Percentiles rank a stretch among this genome's conserved stretches.
phyloP scores from a whole-genome alignment of 768 basidiomycete genomes.

The Podaxis sp. region DNA sequence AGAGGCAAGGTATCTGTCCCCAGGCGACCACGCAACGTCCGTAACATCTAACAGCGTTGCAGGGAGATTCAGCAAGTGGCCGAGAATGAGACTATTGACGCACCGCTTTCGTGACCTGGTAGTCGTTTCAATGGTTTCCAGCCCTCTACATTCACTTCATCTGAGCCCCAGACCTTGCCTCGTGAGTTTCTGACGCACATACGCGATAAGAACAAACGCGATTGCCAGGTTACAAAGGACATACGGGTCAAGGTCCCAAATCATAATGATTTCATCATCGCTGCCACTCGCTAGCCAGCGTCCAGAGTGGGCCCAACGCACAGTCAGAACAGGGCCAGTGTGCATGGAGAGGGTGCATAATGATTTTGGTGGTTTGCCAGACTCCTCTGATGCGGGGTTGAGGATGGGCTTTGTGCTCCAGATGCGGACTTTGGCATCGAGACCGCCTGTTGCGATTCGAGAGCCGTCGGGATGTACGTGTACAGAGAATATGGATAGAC shows the following conservation, averaged over 20 bases:
- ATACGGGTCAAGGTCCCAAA: conserved; percentile 97
- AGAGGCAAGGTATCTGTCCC: conserved; percentile 88
- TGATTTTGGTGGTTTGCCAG: conserved; percentile 75
- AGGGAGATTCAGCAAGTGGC: background rate
- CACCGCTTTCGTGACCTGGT: conserved; percentile 93
- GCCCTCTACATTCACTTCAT: conserved; percentile 93
- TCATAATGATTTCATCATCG: conserved; percentile 93
- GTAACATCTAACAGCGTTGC: conserved; percentile 66
- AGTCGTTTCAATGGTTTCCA: conserved; percentile 94
- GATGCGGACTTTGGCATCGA: conserved; percentile 94
- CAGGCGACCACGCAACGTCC: conserved; percentile 93
- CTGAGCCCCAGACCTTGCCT: conserved; percentile 90
- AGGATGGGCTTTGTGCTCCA: conserved; percentile 97
- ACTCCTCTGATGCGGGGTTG: conserved; percentile 60
- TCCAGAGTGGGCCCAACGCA: conserved; percentile 93
- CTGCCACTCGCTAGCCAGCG: conserved; percentile 94
- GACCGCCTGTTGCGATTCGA: conserved; percentile 93
- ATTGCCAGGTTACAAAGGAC: conserved; percentile 27
- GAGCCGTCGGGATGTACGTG: conserved; percentile 96
- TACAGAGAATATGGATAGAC: conserved; percentile 85
- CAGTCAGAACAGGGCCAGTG: conserved; percentile 86
- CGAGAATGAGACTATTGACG: conserved; percentile 19
- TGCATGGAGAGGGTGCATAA: conserved; percentile 92
- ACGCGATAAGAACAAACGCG: conserved; percentile 1
- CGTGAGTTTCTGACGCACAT: conserved; percentile 55